Base-by-base conservation (phyloP, 2,329 filamentous ascomycete species). In the Huntiella abstrusa region DNA sequence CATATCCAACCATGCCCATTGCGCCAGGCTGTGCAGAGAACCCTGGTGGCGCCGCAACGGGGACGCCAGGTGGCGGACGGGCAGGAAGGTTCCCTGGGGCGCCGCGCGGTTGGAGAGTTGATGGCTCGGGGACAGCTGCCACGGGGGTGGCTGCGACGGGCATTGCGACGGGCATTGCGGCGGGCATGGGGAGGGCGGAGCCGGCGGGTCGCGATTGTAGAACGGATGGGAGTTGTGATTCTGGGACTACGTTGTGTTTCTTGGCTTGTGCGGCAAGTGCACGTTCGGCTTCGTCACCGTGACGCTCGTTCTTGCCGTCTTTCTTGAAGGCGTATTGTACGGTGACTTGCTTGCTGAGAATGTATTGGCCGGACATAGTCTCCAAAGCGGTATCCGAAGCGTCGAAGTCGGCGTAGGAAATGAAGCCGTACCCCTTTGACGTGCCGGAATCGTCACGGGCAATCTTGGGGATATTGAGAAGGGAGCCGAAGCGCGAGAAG, bases 291-390 rank as follows among this genome's bases (percentile, higher is more conserved):
- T 86, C 75, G 60, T 98, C 91, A 55, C 91, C 91, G 59, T 98
- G 91, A 49, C 91, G 72, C 65, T 96, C 88, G 55, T 88, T 88
- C 65, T 94, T 94, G 54, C 91, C 91, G 57, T 98, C 91, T 64
- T 96, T 96, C 71, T 98, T 98, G 73, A 94, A 96, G 35, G 91
- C 91, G 62, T 96, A 98, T 63, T 96, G 88, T 39, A 98, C 91
- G 2, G 82, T 83, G 55, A 96, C 81, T 62, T 94, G 83, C 66
- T 94, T 94, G 69, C 91, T 94, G 70, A 93, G 87, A 51, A 98
- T 75, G 62, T 91, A 96, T 65, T 96, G 87, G 44, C 85, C 85
- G 60, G 94, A 83, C 81, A 98, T 87, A 60, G 88, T 91, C 53
- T 78, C 73, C 52, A 93, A 84, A 37, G 91, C 87, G 51, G 84